Conservation (phyloP, 371 early-diverging fungal species). For the Mucor plumbeus region DNA sequence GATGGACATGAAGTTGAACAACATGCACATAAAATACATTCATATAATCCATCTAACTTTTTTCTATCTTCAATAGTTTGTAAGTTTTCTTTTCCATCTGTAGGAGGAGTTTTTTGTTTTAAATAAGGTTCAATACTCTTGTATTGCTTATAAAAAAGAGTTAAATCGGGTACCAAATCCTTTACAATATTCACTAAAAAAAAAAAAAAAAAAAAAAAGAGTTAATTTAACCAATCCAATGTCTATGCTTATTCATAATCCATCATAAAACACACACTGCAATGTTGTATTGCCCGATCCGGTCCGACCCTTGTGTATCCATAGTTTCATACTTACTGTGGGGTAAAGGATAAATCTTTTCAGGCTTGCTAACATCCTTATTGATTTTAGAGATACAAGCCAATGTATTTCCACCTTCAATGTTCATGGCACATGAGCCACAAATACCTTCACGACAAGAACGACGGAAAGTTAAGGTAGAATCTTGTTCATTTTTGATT, state of each 20-base stretch:
- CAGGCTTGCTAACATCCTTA: constrained; percentile 63
- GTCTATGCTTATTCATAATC: too few relatives aligned
- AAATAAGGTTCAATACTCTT: constrained; percentile 94
- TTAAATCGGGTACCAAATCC: constrained; percentile 91
- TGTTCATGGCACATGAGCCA: constrained; percentile 98
- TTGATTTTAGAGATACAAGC: constrained; percentile 93
- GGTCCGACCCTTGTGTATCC: constrained; percentile 6
- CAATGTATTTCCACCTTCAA: constrained; percentile 91
- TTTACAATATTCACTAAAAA: constrained; percentile 78
- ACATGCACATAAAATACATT: constrained; percentile 98
- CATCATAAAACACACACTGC: background rate
- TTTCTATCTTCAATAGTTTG: constrained; percentile 93
- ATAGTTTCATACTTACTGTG: constrained; percentile 58
- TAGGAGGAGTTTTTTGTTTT: constrained; percentile 81
- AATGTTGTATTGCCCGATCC: background rate
- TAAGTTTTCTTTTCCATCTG: constrained; percentile 83
- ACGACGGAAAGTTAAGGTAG: constrained; percentile 90
- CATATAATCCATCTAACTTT: constrained; percentile 97
- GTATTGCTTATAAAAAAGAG: constrained; percentile 97
- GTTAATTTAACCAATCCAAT: too few relatives aligned
- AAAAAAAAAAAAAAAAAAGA: background rate
- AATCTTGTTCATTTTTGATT: constrained; percentile 95
- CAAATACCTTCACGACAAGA: constrained; percentile 86
- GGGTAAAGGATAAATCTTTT: constrained; percentile 95
- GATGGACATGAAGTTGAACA: constrained; percentile 96